phyloP scores from a whole-genome alignment of 2,329 filamentous ascomycete genomes.

The Aspergillus ustus region DNA sequence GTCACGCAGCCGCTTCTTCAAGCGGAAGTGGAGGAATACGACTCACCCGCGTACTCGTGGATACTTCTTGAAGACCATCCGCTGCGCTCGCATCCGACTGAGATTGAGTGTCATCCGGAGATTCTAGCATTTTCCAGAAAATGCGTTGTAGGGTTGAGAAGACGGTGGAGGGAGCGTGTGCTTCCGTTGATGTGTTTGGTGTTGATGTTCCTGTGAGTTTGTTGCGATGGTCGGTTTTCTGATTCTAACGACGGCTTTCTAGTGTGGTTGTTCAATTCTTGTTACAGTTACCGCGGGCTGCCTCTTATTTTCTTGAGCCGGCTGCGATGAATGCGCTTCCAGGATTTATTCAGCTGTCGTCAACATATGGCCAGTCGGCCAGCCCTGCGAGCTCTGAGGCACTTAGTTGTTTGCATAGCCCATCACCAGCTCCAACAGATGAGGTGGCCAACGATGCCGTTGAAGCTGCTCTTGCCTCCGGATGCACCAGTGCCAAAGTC shows the following conservation, averaged over 20 bases:
- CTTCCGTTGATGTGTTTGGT: conserved; percentile 31
- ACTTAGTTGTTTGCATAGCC: conserved; percentile 28
- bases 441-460: conserved; percentile 29
- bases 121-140: conserved; percentile 25
- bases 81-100: conserved; percentile 37
- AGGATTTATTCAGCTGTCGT: conserved; percentile 18
- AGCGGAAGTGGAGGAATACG: conserved; percentile 17
- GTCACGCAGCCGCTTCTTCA: conserved; percentile 8
- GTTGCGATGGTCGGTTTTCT: background rate
- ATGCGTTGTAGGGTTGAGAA: conserved; percentile 21
- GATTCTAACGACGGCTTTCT: background rate
- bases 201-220: conserved; percentile 30
- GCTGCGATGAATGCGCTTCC: conserved; percentile 11
- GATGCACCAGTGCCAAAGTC: conserved; percentile 33
- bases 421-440: conserved; percentile 21
- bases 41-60: conserved; percentile 18
- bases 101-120: conserved; percentile 35
- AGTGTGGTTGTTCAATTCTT: conserved; percentile 30
- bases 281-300: conserved; percentile 24
- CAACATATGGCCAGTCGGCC: conserved; percentile 14
- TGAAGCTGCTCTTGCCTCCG: conserved; percentile 26
- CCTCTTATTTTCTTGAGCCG: conserved; percentile 22
- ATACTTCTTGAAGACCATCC: conserved; percentile 40
- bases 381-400: conserved; percentile 7
- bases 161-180: conserved; percentile 28